phyloP scores from a whole-genome alignment of 768 basidiomycete genomes.

The Phlegmacium glaucopus region DNA sequence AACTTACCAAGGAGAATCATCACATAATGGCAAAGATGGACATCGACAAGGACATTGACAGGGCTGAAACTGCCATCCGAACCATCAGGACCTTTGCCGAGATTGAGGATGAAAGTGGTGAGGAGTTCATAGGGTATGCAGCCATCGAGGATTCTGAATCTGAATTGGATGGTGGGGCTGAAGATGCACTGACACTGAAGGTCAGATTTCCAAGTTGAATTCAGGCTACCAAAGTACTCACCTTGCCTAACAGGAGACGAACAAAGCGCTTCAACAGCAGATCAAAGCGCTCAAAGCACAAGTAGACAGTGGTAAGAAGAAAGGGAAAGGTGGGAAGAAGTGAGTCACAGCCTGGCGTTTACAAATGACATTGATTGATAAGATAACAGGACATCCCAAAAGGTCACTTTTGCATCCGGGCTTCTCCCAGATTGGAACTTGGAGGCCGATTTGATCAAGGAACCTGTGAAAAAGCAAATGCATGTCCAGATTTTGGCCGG shows the following conservation, averaged over 20 bases:
- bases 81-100: too few species aligned
- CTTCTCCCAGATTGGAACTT: conserved; percentile 13
- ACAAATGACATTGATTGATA: conserved; percentile 4
- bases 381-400: background rate
- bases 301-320: conserved; percentile 2
- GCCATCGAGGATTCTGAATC: background rate
- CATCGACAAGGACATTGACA: background rate
- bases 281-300: conserved; percentile 3
- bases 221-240: background rate
- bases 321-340: conserved; percentile 12
- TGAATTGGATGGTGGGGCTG: background rate
- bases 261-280: background rate
- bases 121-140: conserved; percentile 4
- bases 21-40: background rate
- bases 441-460: background rate
- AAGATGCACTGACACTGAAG: background rate
- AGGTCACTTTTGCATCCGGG: conserved; percentile 4
- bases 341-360: too few species aligned
- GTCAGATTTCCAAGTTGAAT: conserved; percentile 4
- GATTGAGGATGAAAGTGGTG: background rate
- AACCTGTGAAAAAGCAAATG: background rate
- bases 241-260: too few species aligned
- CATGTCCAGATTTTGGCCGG: conserved; percentile 3
- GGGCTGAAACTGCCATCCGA: background rate
- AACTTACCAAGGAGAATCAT: background rate